Base-by-base conservation (phyloP, 257 asterid species). In the Voacanga thouarsii region DNA sequence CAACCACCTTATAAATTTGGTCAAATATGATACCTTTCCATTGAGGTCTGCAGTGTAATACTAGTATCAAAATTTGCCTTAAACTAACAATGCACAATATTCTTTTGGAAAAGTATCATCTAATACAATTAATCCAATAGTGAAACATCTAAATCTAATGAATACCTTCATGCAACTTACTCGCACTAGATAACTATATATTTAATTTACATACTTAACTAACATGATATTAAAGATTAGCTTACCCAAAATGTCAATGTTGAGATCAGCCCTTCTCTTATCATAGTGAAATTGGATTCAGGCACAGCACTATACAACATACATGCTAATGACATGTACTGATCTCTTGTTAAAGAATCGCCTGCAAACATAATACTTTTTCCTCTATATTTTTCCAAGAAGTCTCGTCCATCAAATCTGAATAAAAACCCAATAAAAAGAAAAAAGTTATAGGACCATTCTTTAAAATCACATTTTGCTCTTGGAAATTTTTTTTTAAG, bases 341-440 rank as follows among this genome's bases (percentile, higher is more conserved):
- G 75, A 66, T 83, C 78, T 56, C 81, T 24, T 28, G 81, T 73
- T n/a, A 83, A 28, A 19, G 86, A 83, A 80, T 83, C 86, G 7
- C 86, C 86, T n/a, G 74, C 65, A n/a, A 83, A 83, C 86, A 80
- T 80, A 18, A 83, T 74, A 1, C 67, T 61, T 71, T 80, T 83
- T 26, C 86, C 80, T 28, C 74, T 83, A 24, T 19, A 63, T 67
- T 77, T 83, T 30, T 43, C 39, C 69, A 83, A 63, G 23, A 83
- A 23, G 2, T 74, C 65, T 50, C n/a, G 50, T 0, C 86, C 86
- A 50, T 77, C 24, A 47, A 83, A 83, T n/a, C 86, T 83, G 72
- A 23, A 33, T 49, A 2, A 12, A 21, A 75, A 33, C 28, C 23
- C 26, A 67, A 33, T 4, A 30, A 37, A 3, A 16, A 26, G 12